Evolutionary conservation across 1,139 yeast species (phyloP).

Genomic region (Scheffersomyces cryptocercus): DNA sequence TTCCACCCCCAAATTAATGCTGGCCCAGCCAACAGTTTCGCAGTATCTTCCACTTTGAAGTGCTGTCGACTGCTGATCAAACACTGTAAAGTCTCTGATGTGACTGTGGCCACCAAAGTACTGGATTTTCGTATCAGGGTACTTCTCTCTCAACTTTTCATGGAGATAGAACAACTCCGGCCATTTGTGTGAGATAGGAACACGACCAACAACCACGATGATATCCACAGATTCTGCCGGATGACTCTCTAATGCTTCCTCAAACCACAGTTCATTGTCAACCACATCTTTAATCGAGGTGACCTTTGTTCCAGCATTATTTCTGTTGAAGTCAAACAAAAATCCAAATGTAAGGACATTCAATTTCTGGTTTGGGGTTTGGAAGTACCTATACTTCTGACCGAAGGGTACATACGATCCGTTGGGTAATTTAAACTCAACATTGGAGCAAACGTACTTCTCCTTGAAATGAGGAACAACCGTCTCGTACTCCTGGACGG

Average conservation of each 20-base stretch:
- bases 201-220: constrained; percentile 74
- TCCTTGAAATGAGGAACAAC: constrained; percentile 63
- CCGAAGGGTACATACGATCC: constrained; percentile 69
- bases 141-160: constrained; percentile 50
- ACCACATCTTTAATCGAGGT: constrained; percentile 61
- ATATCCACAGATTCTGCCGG: constrained; percentile 57
- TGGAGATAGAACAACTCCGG: constrained; percentile 59
- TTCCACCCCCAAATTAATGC: constrained; percentile 41
- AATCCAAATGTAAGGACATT: constrained; percentile 75
- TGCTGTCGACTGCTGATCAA: constrained; percentile 70
- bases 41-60: constrained; percentile 90
- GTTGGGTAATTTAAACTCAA: constrained; percentile 56
- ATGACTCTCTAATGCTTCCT: constrained; percentile 43
- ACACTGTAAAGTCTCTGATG: constrained; percentile 74
- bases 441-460: constrained; percentile 77
- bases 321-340: constrained; percentile 71
- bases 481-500: constrained; percentile 63
- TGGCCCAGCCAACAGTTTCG: constrained; percentile 88
- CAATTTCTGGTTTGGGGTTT: constrained; percentile 53
- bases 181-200: constrained; percentile 66
- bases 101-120: constrained; percentile 96
- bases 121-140: constrained; percentile 69
- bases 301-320: constrained; percentile 63
- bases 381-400: constrained; percentile 60
- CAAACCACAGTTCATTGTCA: constrained; percentile 60